These are phyloP conservation scores for Physcomitrellopsis africana DNA, from an alignment of 225 moss, liverwort and hornwort genomes.

Conservation along the genomic window DNA sequence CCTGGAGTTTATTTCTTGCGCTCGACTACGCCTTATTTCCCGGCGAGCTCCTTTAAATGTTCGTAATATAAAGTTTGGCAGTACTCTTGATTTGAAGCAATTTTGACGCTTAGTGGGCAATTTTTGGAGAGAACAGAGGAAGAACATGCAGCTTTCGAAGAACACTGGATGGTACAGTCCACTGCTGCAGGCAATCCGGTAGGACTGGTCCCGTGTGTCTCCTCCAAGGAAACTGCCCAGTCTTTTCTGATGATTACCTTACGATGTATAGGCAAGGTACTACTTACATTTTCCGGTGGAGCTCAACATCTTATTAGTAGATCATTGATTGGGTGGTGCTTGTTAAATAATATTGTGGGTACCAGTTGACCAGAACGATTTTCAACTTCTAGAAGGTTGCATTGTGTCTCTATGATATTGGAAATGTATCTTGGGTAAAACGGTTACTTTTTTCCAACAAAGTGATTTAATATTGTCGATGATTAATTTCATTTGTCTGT, in stretches of 20 bases:
- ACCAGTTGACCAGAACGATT: constrained; percentile 16
- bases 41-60: neutral
- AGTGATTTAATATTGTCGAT: neutral
- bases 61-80: neutral
- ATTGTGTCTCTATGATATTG: constrained; percentile 8
- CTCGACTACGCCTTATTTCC: neutral
- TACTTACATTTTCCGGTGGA: constrained; percentile 1
- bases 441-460: neutral
- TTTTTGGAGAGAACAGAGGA: constrained; percentile 43
- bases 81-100: neutral
- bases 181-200: constrained; percentile 70
- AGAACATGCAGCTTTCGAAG: constrained; percentile 43
- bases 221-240: constrained; percentile 62
- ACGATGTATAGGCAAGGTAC: constrained; percentile 78
- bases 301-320: constrained; percentile 2
- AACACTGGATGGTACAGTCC: constrained; percentile 68
- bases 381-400: neutral
- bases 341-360: neutral
- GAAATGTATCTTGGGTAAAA: neutral
- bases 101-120: constrained; percentile 37
- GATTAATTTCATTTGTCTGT: neutral
- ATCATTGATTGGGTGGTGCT: neutral
- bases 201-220: constrained; percentile 40
- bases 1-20: constrained; percentile 3
- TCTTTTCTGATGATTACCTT: constrained; percentile 68